Evolutionary conservation across 768 basidiomycete genomes (phyloP).

Genomic region (Tulasnella sp.): DNA sequence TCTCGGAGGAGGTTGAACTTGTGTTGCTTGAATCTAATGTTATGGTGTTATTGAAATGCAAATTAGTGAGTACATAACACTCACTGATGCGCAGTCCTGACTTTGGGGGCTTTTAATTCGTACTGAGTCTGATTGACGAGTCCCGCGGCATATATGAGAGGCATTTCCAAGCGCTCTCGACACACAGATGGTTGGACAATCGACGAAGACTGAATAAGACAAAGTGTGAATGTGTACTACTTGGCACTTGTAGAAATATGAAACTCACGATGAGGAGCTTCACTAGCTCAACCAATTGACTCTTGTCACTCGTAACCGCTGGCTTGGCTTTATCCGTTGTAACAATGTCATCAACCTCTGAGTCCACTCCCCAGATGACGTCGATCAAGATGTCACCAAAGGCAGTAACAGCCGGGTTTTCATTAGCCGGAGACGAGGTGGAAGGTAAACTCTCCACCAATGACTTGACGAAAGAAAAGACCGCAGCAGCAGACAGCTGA

Average conservation of each 20-base stretch:
- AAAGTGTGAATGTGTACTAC: neutral
- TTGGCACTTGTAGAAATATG: neutral
- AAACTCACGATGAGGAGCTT: conserved; percentile 47
- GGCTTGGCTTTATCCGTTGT: conserved; percentile 36
- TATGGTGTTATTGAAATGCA: neutral
- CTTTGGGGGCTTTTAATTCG: conserved; percentile 70
- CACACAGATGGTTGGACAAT: conserved; percentile 49
- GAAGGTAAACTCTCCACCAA: conserved; percentile 15
- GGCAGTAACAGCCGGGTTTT: neutral
- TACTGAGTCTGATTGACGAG: conserved; percentile 55
- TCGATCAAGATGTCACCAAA: conserved; percentile 68
- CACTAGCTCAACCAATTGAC: conserved; percentile 43
- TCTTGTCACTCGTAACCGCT: conserved; percentile 45
- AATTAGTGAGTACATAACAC: neutral
- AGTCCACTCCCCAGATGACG: conserved; percentile 69
- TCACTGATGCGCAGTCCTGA: conserved; percentile 41
- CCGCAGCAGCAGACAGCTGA: neutral
- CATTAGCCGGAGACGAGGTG: conserved; percentile 6
- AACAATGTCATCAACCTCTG: conserved; percentile 57
- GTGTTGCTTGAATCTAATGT: conserved; percentile 80
- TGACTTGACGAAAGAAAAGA: conserved; percentile 9
- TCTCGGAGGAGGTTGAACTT: conserved; percentile 97
- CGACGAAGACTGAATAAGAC: conserved; percentile 35
- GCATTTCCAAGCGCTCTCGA: conserved; percentile 60
- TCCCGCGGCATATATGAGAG: conserved; percentile 47